A percentile compares a stretch with the other conserved stretches of the same genome.
Evolutionary conservation across 1,139 yeast species (phyloP).

Genomic region (Suhomyces chickasaworum): DNA sequence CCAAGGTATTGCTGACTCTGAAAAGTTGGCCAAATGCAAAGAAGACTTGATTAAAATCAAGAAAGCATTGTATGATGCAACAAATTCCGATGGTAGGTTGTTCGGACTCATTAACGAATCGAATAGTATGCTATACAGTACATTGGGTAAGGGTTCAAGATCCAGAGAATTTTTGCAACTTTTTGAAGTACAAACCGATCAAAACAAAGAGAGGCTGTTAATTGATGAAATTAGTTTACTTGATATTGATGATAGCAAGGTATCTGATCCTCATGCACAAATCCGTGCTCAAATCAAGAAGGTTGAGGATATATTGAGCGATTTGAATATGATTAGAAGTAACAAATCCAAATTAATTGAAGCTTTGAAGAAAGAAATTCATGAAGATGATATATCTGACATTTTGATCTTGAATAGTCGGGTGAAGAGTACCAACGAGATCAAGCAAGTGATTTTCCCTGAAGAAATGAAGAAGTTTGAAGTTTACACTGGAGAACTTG

Average conservation of each 20-base stretch:
- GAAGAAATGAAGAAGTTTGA: conserved; percentile 78
- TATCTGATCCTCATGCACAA: conserved; percentile 24
- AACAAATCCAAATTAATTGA: conserved; percentile 64
- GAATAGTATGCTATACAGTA: conserved; percentile 28
- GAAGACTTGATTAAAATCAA: conserved; percentile 61
- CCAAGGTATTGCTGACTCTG: conserved; percentile 13
- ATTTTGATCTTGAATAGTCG: conserved; percentile 69
- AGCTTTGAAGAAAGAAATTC: conserved; percentile 70
- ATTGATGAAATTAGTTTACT: conserved; percentile 51
- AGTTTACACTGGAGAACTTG: conserved; percentile 67
- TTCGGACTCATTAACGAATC: conserved; percentile 37
- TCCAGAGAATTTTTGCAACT: conserved; percentile 36
- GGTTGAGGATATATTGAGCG: conserved; percentile 50
- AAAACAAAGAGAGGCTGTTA: conserved; percentile 14
- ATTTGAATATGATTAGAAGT: conserved; percentile 47
- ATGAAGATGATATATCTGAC: conserved; percentile 83
- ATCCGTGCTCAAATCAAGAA: conserved; percentile 33
- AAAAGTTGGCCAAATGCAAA: conserved; percentile 24
- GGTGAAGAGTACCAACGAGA: conserved; percentile 56
- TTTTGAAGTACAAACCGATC: conserved; percentile 22
- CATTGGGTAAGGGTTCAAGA: conserved; percentile 36
- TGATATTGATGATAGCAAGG: conserved; percentile 58
- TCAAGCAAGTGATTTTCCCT: conserved; percentile 61
- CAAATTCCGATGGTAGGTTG: conserved; percentile 63
- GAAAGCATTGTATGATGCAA: conserved; percentile 68